These are phyloP conservation scores for Pseudopyrenochaeta lycopersici DNA, from an alignment of 2,329 filamentous ascomycete species.

Conservation along the genomic window DNA sequence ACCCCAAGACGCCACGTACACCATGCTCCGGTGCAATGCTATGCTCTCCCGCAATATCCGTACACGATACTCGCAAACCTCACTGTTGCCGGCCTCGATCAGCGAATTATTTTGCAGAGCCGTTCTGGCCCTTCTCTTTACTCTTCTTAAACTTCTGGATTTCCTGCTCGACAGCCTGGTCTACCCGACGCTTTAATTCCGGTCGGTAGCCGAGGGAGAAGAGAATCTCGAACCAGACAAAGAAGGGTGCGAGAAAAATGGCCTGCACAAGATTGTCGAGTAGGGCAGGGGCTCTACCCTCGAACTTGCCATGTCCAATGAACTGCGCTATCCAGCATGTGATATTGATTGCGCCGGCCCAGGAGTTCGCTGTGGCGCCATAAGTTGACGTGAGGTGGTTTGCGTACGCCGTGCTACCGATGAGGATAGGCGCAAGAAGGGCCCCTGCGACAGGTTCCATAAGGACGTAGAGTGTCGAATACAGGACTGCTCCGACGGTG, in stretches of 20 bases:
- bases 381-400: conserved; percentile 77
- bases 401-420: conserved; percentile 76
- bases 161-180: conserved; percentile 78
- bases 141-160: conserved; percentile 74
- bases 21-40: conserved; percentile 36
- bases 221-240: conserved; percentile 94
- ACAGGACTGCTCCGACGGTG: conserved; percentile 67
- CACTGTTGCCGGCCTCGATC: not conserved
- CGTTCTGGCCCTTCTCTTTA: conserved; percentile 57
- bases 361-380: conserved; percentile 67
- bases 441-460: conserved; percentile 93
- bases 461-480: conserved; percentile 83
- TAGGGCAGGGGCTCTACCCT: conserved; percentile 86
- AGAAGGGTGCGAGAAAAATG: conserved; percentile 90
- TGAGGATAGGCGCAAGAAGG: conserved; percentile 76
- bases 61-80: conserved; percentile 6
- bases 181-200: conserved; percentile 82
- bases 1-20: conserved; percentile 23
- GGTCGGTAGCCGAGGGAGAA: conserved; percentile 91
- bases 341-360: conserved; percentile 74
- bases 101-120: conserved; percentile 28
- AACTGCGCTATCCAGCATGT: conserved; percentile 90
- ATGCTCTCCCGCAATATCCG: conserved; percentile 12
- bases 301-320: conserved; percentile 87
- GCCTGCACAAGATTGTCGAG: conserved; percentile 93